Evolutionary conservation across 139 green algal species (phyloP).

Genomic region (Tetratostichococcus sp.): DNA sequence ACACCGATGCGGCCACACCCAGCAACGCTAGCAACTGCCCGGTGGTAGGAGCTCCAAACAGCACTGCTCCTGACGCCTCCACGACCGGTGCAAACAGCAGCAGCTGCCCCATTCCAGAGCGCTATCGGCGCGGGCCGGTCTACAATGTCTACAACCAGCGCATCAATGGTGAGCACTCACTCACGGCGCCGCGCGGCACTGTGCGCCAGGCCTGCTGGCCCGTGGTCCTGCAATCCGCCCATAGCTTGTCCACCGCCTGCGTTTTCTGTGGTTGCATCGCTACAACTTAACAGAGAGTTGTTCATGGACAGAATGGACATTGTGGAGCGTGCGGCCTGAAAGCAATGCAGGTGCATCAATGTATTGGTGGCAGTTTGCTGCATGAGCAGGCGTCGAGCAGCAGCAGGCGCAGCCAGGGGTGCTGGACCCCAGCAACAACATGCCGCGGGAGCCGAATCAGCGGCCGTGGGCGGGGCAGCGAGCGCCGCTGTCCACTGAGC

Average conservation of each 20-base stretch:
- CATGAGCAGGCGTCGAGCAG: no score
- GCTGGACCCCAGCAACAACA: slow-evolving; percentile 84
- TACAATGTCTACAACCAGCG: slow-evolving; percentile 92
- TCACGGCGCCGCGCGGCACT: background rate
- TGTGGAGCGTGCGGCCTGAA: no score
- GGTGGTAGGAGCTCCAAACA: background rate
- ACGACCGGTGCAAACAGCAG: background rate
- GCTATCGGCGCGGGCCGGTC: slow-evolving; percentile 39
- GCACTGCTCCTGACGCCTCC: background rate
- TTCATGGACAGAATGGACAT: no score
- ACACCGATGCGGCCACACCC: background rate
- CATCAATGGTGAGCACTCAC: slow-evolving; percentile 46
- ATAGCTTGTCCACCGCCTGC: no score
- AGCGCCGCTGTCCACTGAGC: slow-evolving; percentile 66
- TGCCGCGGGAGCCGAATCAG: slow-evolving; percentile 89
- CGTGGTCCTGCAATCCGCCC: no score
- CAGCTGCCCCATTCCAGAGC: slow-evolving; percentile 38
- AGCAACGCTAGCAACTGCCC: background rate
- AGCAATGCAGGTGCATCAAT: no score
- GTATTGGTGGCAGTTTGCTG: no score
- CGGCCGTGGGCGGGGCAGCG: slow-evolving; percentile 76
- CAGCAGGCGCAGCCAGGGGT: slow-evolving; percentile 1
- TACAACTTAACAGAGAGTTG: no score
- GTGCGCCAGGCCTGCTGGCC: background rate
- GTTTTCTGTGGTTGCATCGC: no score